Percentiles rank a stretch among this genome's conserved stretches.
These are phyloP conservation scores for Mycothermus thermophilus DNA, from an alignment of 495 filamentous ascomycete genomes.

Conservation along the genomic window DNA sequence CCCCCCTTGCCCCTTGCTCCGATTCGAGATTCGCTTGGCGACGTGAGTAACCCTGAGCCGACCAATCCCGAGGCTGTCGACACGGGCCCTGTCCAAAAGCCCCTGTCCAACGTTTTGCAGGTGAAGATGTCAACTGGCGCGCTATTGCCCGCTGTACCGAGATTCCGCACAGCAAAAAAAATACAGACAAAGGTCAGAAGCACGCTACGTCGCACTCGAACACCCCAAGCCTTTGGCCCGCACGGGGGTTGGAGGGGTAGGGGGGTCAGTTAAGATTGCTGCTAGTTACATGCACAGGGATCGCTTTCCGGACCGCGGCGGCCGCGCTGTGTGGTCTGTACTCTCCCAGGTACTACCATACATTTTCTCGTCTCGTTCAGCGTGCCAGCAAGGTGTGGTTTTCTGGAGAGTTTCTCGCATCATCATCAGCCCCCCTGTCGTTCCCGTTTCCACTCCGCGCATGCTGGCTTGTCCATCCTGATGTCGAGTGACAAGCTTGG, in stretches of 20 bases:
- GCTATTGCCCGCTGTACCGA: conserved; percentile 14
- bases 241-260: conserved; percentile 5
- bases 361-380: conserved; percentile 2
- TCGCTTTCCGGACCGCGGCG: conserved; percentile 4
- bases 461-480: background rate
- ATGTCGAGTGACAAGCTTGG: conserved; percentile 9
- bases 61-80: no score
- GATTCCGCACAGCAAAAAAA: conserved; percentile 10
- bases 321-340: conserved; percentile 8
- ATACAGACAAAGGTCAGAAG: background rate
- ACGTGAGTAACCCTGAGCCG: no score
- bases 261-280: conserved; percentile 8
- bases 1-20: no score
- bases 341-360: conserved; percentile 8
- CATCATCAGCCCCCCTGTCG: conserved; percentile 9
- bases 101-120: no score
- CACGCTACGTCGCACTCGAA: no score
- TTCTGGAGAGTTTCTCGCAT: conserved; percentile 2
- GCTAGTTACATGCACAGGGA: conserved; percentile 7
- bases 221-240: conserved; percentile 1
- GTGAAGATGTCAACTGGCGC: conserved; percentile 3
- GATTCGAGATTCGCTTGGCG: no score
- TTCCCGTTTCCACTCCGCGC: conserved; percentile 2
- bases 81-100: no score
- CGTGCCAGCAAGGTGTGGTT: no score